These are phyloP conservation scores for Penicillium sp. DNA, from an alignment of 2,329 filamentous ascomycete genomes.

Conservation along the genomic window DNA sequence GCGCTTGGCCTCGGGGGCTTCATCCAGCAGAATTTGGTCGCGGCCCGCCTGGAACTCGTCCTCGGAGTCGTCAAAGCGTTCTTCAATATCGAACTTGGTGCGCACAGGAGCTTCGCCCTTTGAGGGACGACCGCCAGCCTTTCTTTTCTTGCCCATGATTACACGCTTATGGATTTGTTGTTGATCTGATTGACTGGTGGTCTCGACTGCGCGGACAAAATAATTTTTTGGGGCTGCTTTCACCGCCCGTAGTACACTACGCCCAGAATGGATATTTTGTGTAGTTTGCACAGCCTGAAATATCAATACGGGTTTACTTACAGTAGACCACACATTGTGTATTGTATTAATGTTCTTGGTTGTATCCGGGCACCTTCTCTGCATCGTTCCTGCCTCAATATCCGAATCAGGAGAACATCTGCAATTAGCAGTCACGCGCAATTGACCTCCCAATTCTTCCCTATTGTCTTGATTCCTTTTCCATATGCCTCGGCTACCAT, in stretches of 20 bases:
- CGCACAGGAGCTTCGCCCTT: conserved; percentile 32
- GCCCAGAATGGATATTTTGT: conserved; percentile 20
- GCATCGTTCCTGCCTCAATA: conserved; percentile 9
- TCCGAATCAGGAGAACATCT: neutral
- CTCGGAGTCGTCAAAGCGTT: conserved; percentile 89
- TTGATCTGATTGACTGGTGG: conserved; percentile 6
- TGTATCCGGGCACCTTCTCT: neutral
- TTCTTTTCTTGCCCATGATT: conserved; percentile 63
- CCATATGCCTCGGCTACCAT: conserved; percentile 24
- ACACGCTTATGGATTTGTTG: neutral
- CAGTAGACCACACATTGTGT: neutral
- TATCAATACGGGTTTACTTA: conserved; percentile 11
- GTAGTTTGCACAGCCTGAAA: conserved; percentile 22
- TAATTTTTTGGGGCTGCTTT: conserved; percentile 33
- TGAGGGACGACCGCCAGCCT: conserved; percentile 57
- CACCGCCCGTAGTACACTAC: conserved; percentile 31
- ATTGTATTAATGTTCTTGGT: conserved; percentile 6
- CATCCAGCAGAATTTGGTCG: conserved; percentile 83
- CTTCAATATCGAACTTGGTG: conserved; percentile 45
- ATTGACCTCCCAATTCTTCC: conserved; percentile 4
- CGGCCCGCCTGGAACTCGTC: conserved; percentile 88
- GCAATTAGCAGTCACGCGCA: conserved; percentile 3
- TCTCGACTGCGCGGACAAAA: conserved; percentile 29
- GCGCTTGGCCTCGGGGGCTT: conserved; percentile 75
- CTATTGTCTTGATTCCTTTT: conserved; percentile 12